phyloP scores from a whole-genome alignment of 75 land plant species.

The Cunninghamia lanceolata region DNA sequence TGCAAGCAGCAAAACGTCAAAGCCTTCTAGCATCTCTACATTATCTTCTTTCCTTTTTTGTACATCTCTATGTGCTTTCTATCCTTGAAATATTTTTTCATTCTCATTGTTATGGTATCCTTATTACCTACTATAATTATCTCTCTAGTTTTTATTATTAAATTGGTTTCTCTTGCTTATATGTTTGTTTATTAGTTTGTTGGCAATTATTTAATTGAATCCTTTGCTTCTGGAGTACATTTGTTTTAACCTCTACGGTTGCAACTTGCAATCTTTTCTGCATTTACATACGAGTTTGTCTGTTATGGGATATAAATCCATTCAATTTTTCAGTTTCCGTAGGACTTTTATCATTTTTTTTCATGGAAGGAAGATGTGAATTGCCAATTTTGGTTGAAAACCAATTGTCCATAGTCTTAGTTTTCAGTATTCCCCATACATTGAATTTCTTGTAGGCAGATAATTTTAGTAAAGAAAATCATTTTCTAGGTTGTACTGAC shows the following conservation, averaged over 20 bases:
- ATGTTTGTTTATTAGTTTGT: not conserved
- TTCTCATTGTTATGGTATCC: too few species aligned
- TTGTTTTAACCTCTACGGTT: not conserved
- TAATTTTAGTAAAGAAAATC: not conserved
- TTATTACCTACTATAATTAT: too few species aligned
- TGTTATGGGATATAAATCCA: not conserved
- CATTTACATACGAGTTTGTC: not conserved
- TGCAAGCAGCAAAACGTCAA: too few species aligned
- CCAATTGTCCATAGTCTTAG: not conserved
- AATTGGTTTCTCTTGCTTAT: not conserved
- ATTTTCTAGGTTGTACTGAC: not conserved
- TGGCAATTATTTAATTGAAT: not conserved
- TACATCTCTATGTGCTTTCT: too few species aligned
- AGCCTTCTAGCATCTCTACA: too few species aligned
- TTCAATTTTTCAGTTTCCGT: not conserved
- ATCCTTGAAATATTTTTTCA: too few species aligned
- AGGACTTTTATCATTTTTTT: not conserved
- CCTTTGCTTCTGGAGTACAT: not conserved
- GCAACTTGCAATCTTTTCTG: not conserved
- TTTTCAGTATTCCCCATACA: not conserved
- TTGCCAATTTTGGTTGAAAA: not conserved
- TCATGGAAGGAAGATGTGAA: not conserved
- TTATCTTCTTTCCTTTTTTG: too few species aligned
- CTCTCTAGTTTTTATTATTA: too few species aligned
- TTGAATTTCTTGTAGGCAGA: not conserved